Percentiles rank a stretch among this genome's conserved stretches.
phyloP scores from a whole-genome alignment of 192 early-diverging fungal genomes.

The Backusella luteola region DNA sequence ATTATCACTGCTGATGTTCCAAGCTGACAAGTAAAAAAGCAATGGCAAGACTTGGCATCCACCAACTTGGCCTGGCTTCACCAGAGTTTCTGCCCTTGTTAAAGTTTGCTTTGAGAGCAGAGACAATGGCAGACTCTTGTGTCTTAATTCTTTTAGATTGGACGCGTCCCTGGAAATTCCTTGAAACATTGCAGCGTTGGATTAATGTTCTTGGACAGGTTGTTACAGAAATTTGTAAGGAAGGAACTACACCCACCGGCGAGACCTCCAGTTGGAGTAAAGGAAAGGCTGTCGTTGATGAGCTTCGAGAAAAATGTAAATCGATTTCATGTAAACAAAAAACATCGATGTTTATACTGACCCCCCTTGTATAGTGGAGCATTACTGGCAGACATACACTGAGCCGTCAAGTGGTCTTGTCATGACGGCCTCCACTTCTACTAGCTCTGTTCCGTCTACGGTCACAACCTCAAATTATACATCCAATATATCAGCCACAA shows the following conservation, averaged over 20 bases:
- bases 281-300: conserved; percentile 67
- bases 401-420: conserved; percentile 42
- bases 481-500: conserved; percentile 13
- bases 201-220: conserved; percentile 61
- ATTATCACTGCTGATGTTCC: neutral
- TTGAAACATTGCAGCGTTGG: conserved; percentile 80
- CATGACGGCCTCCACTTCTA: conserved; percentile 26
- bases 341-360: neutral
- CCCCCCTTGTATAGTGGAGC: conserved; percentile 49
- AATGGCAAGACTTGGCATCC: conserved; percentile 74
- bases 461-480: conserved; percentile 20
- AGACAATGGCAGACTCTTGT: conserved; percentile 59
- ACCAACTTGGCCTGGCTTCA: conserved; percentile 73
- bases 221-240: conserved; percentile 53
- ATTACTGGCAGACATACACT: conserved; percentile 68
- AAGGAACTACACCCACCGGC: conserved; percentile 40
- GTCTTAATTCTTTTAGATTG: conserved; percentile 88
- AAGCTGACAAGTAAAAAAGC: conserved; percentile 13
- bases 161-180: conserved; percentile 85
- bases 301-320: conserved; percentile 64
- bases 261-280: conserved; percentile 48
- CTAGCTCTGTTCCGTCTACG: conserved; percentile 33
- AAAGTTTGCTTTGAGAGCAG: conserved; percentile 66
- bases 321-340: neutral
- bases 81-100: conserved; percentile 68